phyloP scores from a whole-genome alignment of 2,329 filamentous ascomycete species.

The Pyricularia grisea region DNA sequence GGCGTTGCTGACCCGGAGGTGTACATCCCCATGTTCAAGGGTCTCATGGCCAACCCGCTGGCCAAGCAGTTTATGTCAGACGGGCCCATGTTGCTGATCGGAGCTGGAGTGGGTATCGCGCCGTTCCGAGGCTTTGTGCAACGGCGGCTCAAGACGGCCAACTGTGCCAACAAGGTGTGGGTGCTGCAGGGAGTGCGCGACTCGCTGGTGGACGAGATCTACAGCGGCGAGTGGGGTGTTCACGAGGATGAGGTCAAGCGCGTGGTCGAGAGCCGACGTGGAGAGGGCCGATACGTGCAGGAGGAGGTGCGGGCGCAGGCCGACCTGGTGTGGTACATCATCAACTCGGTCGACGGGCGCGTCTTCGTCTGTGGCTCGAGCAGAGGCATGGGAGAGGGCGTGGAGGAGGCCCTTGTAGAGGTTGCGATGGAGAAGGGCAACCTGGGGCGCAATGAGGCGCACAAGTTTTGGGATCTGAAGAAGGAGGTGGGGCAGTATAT shows the following conservation, averaged over 20 bases:
- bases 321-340: conserved; percentile 96
- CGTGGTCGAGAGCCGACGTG: conserved; percentile 66
- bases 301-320: conserved; percentile 88
- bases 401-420: conserved; percentile 77
- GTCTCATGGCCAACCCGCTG: conserved; percentile 92
- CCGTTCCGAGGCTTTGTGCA: conserved; percentile 98
- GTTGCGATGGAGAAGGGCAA: conserved; percentile 92
- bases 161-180: conserved; percentile 97
- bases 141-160: conserved; percentile 84
- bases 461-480: conserved; percentile 85
- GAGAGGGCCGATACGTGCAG: conserved; percentile 86
- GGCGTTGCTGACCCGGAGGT: conserved; percentile 52
- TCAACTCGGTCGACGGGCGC: conserved; percentile 90
- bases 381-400: conserved; percentile 96
- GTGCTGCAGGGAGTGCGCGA: conserved; percentile 92
- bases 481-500: conserved; percentile 92
- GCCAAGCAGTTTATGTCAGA: conserved; percentile 87
- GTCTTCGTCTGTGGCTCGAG: conserved; percentile 95
- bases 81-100: conserved; percentile 95
- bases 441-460: conserved; percentile 70
- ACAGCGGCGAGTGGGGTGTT: conserved; percentile 91
- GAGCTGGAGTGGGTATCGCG: conserved; percentile 91
- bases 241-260: conserved; percentile 81
- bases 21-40: conserved; percentile 93
- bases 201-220: conserved; percentile 88